phyloP scores from a whole-genome alignment of 2,329 filamentous ascomycete genomes.

The Microcyclospora tardicrescens region DNA sequence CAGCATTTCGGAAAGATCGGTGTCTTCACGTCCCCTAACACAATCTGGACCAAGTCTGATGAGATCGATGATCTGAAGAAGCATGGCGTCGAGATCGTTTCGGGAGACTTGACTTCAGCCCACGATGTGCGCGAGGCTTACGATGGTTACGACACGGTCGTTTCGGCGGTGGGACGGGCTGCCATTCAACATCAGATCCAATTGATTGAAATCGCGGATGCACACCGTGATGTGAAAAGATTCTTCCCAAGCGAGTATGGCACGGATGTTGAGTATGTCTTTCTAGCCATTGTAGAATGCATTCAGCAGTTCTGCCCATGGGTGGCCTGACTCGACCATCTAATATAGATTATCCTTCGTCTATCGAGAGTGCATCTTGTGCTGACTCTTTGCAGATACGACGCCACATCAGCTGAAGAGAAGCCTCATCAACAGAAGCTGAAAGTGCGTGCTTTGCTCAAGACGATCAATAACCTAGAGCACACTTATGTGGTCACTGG shows the following conservation, averaged over 20 bases:
- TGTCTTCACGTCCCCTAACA: constrained; percentile 44
- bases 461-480: constrained; percentile 40
- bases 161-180: constrained; percentile 52
- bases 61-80: constrained; percentile 36
- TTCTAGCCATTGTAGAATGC: too few relatives aligned
- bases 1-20: constrained; percentile 37
- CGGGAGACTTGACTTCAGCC: constrained; percentile 42
- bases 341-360: too few relatives aligned
- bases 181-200: constrained; percentile 48
- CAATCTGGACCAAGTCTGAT: constrained; percentile 37
- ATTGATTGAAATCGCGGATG: constrained; percentile 48
- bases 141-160: constrained; percentile 47
- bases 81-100: constrained; percentile 40
- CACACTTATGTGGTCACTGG: constrained; percentile 59
- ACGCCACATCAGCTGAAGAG: constrained; percentile 43
- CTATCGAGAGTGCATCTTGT: constrained; percentile 10
- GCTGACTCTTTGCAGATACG: neutral
- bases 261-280: constrained; percentile 48
- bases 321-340: too few relatives aligned
- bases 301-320: too few relatives aligned
- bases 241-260: constrained; percentile 59
- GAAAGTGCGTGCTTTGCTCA: constrained; percentile 50
- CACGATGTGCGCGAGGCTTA: constrained; percentile 45
- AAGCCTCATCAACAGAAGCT: constrained; percentile 58
- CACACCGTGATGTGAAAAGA: constrained; percentile 41